Conservation (phyloP, 768 basidiomycete genomes). For the Boletus reticulatus region DNA sequence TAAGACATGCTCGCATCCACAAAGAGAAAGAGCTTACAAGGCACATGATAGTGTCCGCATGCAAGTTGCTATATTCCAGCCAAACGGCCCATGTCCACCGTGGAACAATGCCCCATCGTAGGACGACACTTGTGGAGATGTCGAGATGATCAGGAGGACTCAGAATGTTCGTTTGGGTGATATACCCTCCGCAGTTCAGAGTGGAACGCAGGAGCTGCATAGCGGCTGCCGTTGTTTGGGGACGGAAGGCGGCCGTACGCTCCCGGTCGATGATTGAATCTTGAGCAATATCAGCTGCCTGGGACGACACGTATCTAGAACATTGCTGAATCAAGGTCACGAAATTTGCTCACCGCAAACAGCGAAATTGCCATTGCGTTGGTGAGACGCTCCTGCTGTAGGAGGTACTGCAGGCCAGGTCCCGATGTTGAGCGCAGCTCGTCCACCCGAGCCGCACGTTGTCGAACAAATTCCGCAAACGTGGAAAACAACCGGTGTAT, state of each 20-base stretch:
- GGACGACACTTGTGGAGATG: conserved; percentile 45
- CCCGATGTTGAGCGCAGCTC: conserved; percentile 6
- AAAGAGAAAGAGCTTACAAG: conserved; percentile 39
- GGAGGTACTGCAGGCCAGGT: conserved; percentile 4
- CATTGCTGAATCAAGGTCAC: background rate
- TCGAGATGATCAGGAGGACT: conserved; percentile 33
- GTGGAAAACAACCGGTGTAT: conserved; percentile 11
- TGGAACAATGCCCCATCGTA: conserved; percentile 55
- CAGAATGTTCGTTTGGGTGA: conserved; percentile 2
- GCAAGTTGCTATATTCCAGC: conserved; percentile 49
- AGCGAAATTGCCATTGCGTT: conserved; percentile 37
- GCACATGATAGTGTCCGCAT: conserved; percentile 46
- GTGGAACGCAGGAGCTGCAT: conserved; percentile 44
- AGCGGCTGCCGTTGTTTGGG: conserved; percentile 44
- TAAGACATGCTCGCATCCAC: background rate
- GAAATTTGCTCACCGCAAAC: conserved; percentile 31
- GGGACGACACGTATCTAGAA: background rate
- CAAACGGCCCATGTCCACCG: conserved; percentile 68
- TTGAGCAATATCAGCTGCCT: conserved; percentile 23
- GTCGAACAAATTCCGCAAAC: conserved; percentile 21
- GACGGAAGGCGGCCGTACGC: conserved; percentile 35
- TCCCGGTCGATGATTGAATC: background rate
- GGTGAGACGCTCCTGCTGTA: conserved; percentile 30
- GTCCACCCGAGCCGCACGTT: conserved; percentile 14
- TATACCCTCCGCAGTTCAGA: conserved; percentile 29